A percentile compares a stretch with the other conserved stretches of the same genome.
phyloP scores from a whole-genome alignment of 495 filamentous ascomycete species.

The Neurospora hispaniola region DNA sequence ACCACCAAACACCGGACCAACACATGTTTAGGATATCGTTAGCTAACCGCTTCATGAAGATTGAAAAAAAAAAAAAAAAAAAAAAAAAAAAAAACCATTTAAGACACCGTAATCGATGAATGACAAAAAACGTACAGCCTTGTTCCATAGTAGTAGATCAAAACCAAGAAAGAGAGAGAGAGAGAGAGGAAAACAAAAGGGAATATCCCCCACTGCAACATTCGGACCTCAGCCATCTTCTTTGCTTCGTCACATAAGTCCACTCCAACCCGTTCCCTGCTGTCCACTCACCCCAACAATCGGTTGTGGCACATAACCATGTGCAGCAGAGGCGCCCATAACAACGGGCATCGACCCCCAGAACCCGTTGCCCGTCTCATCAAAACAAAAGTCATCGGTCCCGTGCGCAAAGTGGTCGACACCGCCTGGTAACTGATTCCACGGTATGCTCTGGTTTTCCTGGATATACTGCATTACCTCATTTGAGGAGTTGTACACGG shows the following conservation, averaged over 20 bases:
- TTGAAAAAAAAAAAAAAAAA: neutral
- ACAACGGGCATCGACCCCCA: slow-evolving; percentile 13
- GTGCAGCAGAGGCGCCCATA: neutral
- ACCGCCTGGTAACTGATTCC: slow-evolving; percentile 26
- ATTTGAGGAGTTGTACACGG: slow-evolving; percentile 11
- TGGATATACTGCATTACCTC: slow-evolving; percentile 20
- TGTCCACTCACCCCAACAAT: neutral
- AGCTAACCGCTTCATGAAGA: neutral
- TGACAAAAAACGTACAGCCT: neutral
- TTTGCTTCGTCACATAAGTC: neutral
- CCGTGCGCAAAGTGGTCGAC: slow-evolving; percentile 33
- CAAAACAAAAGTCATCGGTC: slow-evolving; percentile 9
- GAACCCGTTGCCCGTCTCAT: slow-evolving; percentile 17
- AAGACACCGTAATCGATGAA: neutral
- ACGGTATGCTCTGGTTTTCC: slow-evolving; percentile 22
- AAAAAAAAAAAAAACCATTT: neutral
- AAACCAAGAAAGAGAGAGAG: neutral
- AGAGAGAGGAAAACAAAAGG: too few species aligned
- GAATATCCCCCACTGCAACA: neutral
- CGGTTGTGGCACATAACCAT: neutral
- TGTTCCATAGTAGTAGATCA: neutral
- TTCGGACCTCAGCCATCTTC: neutral
- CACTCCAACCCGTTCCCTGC: neutral
- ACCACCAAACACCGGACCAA: neutral
- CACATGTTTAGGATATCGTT: neutral